Base-by-base conservation (phyloP, 2,329 filamentous ascomycete species). In the Magnaporthiopsis incrustans region DNA sequence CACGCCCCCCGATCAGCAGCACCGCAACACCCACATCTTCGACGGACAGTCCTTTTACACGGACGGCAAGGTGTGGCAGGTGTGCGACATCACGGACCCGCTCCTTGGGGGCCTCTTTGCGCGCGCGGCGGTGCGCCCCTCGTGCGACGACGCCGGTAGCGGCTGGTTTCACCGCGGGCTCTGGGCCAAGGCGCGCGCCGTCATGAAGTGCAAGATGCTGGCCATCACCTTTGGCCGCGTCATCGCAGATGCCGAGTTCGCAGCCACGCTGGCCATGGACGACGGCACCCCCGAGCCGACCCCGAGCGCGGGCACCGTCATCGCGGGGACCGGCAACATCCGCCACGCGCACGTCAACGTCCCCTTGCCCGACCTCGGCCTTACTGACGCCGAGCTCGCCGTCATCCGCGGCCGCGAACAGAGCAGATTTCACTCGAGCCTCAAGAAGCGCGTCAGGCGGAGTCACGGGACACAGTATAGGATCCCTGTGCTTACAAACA, bases 11-110 rank as follows among this genome's bases (percentile, higher is more conserved):
- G 44, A 53, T 3, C 74, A 26, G 73, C 57, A 26, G 25, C 57
- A 58, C 26, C 27, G 25, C 11, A 32, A 78, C 35, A 88, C 82
- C 63, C 93, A 98, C 74, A 79, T 94, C 1, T 98, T 97, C 75
- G 91, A 96, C 66, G 94, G 94, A 60, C 81, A 86, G 65, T 83
- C 82, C 2, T 85, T 94, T 64, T 85, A 86, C 22, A 84, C 85
- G 1, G 92, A 97, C 71, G 92, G 92, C 56, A 95, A 95, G 71
- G 88, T 95, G 61, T 99, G 92, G 89, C 95, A 98, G 79, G 84
- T 96, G 32, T 96, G 92, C 77, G 95, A 99, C 74, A 89, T 98
- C 64, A 89, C 86, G 0, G 94, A 98, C 70, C 90, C 92, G 0
- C 72, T 93, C 1, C 79, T 98, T 1, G 78, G 79, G 0, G 75